Percentiles rank a stretch among this genome's conserved stretches.
phyloP scores from a whole-genome alignment of 371 early-diverging fungal genomes.

The Apophysomyces trapeziformis region DNA sequence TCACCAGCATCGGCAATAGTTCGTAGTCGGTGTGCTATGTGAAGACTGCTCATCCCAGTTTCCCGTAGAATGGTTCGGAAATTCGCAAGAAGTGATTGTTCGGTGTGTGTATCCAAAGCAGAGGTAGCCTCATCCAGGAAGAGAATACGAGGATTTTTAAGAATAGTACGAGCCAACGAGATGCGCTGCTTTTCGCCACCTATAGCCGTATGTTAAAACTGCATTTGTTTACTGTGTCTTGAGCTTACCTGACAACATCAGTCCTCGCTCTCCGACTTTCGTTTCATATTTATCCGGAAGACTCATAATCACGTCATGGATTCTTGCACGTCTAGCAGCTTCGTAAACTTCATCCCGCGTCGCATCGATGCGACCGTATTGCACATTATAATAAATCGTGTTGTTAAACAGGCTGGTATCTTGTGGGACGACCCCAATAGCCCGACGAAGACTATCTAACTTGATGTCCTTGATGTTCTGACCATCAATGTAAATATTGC shows the following conservation, averaged over 20 bases:
- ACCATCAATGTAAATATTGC: conserved; percentile 79
- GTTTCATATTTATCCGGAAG: conserved; percentile 87
- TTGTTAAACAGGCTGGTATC: conserved; percentile 86
- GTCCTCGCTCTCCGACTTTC: conserved; percentile 92
- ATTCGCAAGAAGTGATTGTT: conserved; percentile 78
- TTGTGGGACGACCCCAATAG: conserved; percentile 90
- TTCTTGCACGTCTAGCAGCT: conserved; percentile 85
- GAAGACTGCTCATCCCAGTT: conserved; percentile 70
- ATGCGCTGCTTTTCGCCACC: conserved; percentile 97
- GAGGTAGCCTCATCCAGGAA: conserved; percentile 96
- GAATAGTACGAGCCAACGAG: conserved; percentile 58
- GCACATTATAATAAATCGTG: conserved; percentile 82
- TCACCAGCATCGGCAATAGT: conserved; percentile 81
- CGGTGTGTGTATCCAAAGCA: conserved; percentile 89
- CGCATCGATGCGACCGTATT: conserved; percentile 67
- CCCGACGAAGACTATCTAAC: conserved; percentile 72
- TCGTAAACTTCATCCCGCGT: conserved; percentile 67
- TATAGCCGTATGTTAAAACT: conserved; percentile 65
- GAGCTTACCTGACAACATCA: conserved; percentile 81
- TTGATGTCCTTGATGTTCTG: conserved; percentile 73
- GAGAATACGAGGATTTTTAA: conserved; percentile 79
- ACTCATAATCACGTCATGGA: conserved; percentile 69
- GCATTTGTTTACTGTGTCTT: conserved; percentile 60
- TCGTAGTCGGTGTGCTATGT: conserved; percentile 80
- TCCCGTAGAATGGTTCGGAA: conserved; percentile 73